Base-by-base conservation (phyloP, 1,284 basidiomycete species). In the Erythrobasidium hasegawianum region DNA sequence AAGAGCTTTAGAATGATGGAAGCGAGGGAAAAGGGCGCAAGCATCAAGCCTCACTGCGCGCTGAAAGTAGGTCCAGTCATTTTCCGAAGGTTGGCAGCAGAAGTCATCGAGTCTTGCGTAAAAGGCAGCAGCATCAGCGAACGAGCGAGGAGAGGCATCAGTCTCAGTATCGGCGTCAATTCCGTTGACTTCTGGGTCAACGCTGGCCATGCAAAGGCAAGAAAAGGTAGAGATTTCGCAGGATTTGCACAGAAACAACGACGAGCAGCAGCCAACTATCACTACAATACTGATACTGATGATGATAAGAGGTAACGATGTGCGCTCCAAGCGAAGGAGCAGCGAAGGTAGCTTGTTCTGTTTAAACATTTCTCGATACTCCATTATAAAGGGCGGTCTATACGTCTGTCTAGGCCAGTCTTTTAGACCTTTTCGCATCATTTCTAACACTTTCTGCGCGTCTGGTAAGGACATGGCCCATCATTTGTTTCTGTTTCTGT, bases 311-410 rank as follows among this genome's bases (percentile, higher is more conserved):
- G n/a, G n/a, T n/a, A n/a, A n/a, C n/a, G 11, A 57, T 64, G 61
- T 64, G 24, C 56, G 61, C 61, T 57, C 47, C 61, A 47, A 64
- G 61, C 61, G 61, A 64, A 64, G 61, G 61, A 53, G 38, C 39
- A 33, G 22, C 20, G 20, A 22, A 40, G 26, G 59, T 29, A 14
- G 18, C 47, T 1, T 16, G 50, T 16, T 10, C 3, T 20, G n/a
- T n/a, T n/a, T n/a, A n/a, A n/a, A n/a, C n/a, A 16, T 49, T 33
- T 33, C n/a, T 24, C 43, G 7, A 18, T 29, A 33, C 27, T 53
- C 61, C 61, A 64, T 64, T 64, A 64, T 64, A 55, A 64, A 26
- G 38, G 33, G 39, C 55, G 14, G 24, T 64, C 56, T 57, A 57
- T 40, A n/a, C n/a, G n/a, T n/a, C 33, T 8, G 38, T 57, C n/a